Percentiles rank a stretch among this genome's conserved stretches.
These are phyloP conservation scores for Poronia punctata DNA, from an alignment of 495 filamentous ascomycete genomes.

Conservation along the genomic window DNA sequence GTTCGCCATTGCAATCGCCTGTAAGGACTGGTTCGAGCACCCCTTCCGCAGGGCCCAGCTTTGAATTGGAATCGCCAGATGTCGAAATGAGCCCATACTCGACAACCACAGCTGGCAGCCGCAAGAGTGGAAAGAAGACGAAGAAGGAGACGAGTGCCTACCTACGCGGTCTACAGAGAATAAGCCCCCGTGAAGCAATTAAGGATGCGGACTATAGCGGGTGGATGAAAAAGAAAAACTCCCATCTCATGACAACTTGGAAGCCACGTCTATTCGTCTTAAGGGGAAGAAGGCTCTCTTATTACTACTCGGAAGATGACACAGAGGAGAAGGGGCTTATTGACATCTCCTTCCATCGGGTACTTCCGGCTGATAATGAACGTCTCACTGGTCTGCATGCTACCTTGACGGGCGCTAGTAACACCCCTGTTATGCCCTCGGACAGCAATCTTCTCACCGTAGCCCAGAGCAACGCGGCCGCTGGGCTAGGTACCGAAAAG, in stretches of 20 bases:
- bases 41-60: conserved; percentile 71
- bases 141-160: conserved; percentile 96
- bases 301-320: conserved; percentile 93
- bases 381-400: conserved; percentile 84
- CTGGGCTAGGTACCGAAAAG: conserved; percentile 31
- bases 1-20: conserved; percentile 60
- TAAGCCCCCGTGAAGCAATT: conserved; percentile 78
- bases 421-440: conserved; percentile 64
- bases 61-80: conserved; percentile 70
- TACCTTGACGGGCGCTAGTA: conserved; percentile 78
- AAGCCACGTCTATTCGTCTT: conserved; percentile 91
- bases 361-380: conserved; percentile 91
- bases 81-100: conserved; percentile 48
- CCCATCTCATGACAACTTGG: conserved; percentile 93
- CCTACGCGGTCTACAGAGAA: conserved; percentile 75
- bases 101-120: conserved; percentile 37
- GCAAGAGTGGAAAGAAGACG: conserved; percentile 54
- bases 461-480: conserved; percentile 34
- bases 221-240: conserved; percentile 99
- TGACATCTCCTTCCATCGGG: conserved; percentile 93
- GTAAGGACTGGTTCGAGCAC: conserved; percentile 78
- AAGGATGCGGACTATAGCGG: conserved; percentile 84
- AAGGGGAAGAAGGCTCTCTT: conserved; percentile 82
- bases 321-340: conserved; percentile 90
- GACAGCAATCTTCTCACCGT: conserved; percentile 52